These are phyloP conservation scores for Artemisia argyi DNA, from an alignment of 129 eudicot genomes.

Conservation along the genomic window DNA sequence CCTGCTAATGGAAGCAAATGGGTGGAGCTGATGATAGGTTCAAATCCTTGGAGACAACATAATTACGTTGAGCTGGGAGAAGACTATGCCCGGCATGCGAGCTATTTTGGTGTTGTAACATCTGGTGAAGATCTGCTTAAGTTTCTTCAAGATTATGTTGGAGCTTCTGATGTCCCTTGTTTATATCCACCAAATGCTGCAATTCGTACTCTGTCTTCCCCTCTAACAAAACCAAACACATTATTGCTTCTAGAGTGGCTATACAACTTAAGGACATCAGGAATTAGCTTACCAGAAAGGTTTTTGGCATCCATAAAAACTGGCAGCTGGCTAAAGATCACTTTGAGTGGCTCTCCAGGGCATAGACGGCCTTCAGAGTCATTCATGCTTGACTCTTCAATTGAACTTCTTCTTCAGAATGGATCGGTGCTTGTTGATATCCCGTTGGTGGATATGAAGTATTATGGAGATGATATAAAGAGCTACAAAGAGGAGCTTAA, in stretches of 20 bases:
- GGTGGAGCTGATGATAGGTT: constrained; percentile 8
- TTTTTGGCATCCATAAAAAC: constrained; percentile 8
- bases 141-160: neutral
- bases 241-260: neutral
- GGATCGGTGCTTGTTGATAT: constrained; percentile 14
- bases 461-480: neutral
- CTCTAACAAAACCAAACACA: neutral
- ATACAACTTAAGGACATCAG: neutral
- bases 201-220: constrained; percentile 9
- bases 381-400: constrained; percentile 9
- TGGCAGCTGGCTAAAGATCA: neutral
- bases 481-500: neutral
- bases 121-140: neutral
- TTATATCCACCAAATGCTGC: neutral
- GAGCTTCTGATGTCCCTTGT: neutral
- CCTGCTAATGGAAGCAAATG: constrained; percentile 5
- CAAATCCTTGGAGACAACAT: constrained; percentile 5
- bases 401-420: neutral
- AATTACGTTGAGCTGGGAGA: neutral
- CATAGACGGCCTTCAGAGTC: neutral
- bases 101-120: neutral
- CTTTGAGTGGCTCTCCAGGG: neutral
- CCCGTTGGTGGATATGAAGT: neutral
- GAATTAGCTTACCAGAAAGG: neutral
- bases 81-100: neutral